These are phyloP conservation scores for Penicillium sp. DNA, from an alignment of 2,329 filamentous ascomycete genomes.

Conservation along the genomic window DNA sequence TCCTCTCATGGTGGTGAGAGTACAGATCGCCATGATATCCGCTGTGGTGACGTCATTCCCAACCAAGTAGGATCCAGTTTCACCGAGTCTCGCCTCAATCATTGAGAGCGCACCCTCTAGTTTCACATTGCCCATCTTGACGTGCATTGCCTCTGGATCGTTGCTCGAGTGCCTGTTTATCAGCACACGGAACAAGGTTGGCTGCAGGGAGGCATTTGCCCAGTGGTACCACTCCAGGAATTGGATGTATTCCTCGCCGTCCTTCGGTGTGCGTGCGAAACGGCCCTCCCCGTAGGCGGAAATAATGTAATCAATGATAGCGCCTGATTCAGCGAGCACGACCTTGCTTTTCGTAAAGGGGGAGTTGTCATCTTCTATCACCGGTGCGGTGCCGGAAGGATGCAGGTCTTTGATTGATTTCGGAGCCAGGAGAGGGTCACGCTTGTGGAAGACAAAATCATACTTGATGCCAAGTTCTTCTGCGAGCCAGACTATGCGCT, in stretches of 20 bases:
- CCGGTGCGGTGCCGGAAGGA: conserved; percentile 22
- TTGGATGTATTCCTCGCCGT: conserved; percentile 19
- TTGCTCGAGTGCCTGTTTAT: conserved; percentile 1
- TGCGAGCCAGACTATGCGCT: conserved; percentile 28
- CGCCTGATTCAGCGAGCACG: conserved; percentile 22
- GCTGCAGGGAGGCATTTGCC: conserved; percentile 23
- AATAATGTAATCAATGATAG: conserved; percentile 25
- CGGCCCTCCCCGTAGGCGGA: conserved; percentile 20
- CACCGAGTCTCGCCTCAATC: conserved; percentile 18
- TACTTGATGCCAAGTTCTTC: conserved; percentile 25
- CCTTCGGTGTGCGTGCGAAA: conserved; percentile 20
- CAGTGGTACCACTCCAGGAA: conserved; percentile 27
- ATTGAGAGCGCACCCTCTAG: conserved; percentile 11
- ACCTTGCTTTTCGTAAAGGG: conserved; percentile 19
- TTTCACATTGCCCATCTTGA: conserved; percentile 4
- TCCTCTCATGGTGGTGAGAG: conserved; percentile 25
- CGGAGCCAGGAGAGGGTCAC: conserved; percentile 22
- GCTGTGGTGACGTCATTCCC: conserved; percentile 22
- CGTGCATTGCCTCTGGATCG: conserved; percentile 3
- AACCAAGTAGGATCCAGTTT: conserved; percentile 23
- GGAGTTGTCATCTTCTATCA: conserved; percentile 25
- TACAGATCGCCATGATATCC: conserved; percentile 24
- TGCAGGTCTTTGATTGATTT: conserved; percentile 24
- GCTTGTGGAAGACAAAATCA: conserved; percentile 22
- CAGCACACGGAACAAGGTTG: conserved; percentile 15